Percentiles rank a stretch among this genome's conserved stretches.
Conservation (phyloP, 2,329 filamentous ascomycete genomes). For the Aureobasidium sp. region DNA sequence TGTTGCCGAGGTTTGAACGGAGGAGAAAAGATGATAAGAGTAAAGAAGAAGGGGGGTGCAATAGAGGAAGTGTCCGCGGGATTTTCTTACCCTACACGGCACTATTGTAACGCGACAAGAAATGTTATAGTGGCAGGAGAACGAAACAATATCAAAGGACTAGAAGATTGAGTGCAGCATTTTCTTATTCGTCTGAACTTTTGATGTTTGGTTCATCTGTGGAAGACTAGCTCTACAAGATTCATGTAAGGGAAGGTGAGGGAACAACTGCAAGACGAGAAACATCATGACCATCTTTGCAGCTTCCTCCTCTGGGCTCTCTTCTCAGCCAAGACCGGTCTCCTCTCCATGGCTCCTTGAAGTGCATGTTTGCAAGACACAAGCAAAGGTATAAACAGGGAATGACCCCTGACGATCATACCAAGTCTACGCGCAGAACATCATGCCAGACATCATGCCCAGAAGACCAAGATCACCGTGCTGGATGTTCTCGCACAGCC, state of each 20-base stretch:
- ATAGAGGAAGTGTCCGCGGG: neutral
- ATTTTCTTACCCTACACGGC: neutral
- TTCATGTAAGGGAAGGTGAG: neutral
- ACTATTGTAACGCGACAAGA: too few relatives aligned
- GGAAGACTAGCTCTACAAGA: neutral
- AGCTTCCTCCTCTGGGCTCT: neutral
- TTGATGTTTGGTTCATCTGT: neutral
- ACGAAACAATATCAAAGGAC: too few relatives aligned
- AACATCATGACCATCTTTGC: neutral
- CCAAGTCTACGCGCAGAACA: neutral
- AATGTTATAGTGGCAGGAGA: too few relatives aligned
- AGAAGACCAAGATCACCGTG: neutral
- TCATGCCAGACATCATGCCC: neutral
- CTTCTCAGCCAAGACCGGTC: neutral
- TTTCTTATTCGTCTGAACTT: neutral
- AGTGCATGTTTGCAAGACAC: neutral
- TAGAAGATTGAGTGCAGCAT: too few relatives aligned
- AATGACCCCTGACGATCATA: neutral
- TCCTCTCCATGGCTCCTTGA: neutral
- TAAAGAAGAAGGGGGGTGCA: neutral
- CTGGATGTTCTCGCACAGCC: neutral
- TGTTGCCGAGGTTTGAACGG: constrained; percentile 12
- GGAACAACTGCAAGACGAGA: neutral
- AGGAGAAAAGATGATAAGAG: neutral
- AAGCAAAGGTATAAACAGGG: neutral